These are phyloP conservation scores for Silene conica DNA, from an alignment of 148 eudicot species.

Conservation along the genomic window DNA sequence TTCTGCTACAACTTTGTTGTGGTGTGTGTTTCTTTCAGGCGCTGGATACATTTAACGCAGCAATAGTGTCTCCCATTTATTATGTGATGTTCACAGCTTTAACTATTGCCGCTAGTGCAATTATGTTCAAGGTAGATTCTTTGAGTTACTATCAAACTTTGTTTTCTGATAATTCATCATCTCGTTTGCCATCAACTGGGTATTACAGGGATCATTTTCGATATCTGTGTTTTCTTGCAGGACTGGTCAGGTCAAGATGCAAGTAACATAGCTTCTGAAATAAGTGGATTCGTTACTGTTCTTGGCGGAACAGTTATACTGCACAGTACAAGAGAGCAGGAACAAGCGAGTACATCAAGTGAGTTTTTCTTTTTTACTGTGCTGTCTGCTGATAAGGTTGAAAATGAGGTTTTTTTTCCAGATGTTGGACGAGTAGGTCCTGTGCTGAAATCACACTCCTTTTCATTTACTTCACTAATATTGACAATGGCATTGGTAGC, in stretches of 20 bases:
- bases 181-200: not conserved
- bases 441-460: not conserved
- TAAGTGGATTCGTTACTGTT: constrained; percentile 78
- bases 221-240: constrained; percentile 31
- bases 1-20: not conserved
- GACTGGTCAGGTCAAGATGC: constrained; percentile 71
- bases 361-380: not conserved
- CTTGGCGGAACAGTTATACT: constrained; percentile 72
- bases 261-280: constrained; percentile 73
- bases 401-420: not conserved
- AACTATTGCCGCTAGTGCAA: constrained; percentile 76
- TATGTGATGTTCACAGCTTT: constrained; percentile 94
- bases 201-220: not conserved
- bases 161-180: not conserved
- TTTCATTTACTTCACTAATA: not conserved
- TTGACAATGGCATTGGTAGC: constrained; percentile 13
- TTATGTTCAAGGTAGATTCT: constrained; percentile 77
- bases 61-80: constrained; percentile 86
- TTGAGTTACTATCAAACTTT: not conserved
- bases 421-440: too few species aligned
- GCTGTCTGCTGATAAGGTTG: not conserved
- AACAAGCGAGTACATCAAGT: constrained; percentile 50
- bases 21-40: constrained; percentile 40
- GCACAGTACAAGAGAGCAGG: constrained; percentile 68
- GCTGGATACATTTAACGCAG: constrained; percentile 73